A percentile compares a stretch with the other conserved stretches of the same genome.
Conservation (phyloP, 1,139 yeast genomes). For the Zhuliangozyma parablackwelliae region DNA sequence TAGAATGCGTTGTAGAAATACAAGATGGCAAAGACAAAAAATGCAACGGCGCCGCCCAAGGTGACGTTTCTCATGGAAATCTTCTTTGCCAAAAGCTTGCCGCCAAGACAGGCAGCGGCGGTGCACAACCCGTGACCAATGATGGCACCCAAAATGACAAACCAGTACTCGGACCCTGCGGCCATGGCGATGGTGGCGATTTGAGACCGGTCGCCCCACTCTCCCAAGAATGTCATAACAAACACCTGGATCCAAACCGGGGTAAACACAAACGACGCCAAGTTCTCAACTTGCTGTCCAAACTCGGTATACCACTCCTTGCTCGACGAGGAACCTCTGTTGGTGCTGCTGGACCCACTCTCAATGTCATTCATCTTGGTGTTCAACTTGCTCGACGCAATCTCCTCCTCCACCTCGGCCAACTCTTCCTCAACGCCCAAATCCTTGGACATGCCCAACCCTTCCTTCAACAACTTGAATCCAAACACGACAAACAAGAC, state of each 20-base stretch:
- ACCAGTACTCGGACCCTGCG: constrained; percentile 91
- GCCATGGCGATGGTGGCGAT: constrained; percentile 99
- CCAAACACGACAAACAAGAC: constrained; percentile 81
- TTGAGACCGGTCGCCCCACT: constrained; percentile 99
- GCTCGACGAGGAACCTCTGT: background rate
- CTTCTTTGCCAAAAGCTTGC: constrained; percentile 81
- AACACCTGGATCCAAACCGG: constrained; percentile 95
- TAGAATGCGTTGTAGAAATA: constrained; percentile 68
- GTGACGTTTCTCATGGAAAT: constrained; percentile 91
- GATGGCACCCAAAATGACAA: constrained; percentile 83
- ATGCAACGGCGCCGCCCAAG: constrained; percentile 83
- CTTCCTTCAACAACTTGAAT: constrained; percentile 69
- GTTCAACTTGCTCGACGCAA: constrained; percentile 60
- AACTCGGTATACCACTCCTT: constrained; percentile 22
- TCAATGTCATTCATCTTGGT: constrained; percentile 52
- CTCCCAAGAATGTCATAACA: constrained; percentile 94
- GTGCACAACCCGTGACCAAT: constrained; percentile 92
- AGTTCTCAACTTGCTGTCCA: constrained; percentile 39
- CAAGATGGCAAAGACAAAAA: constrained; percentile 73
- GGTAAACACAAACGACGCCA: constrained; percentile 64
- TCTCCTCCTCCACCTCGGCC: constrained; percentile 95
- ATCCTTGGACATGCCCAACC: constrained; percentile 72
- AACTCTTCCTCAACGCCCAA: constrained; percentile 91
- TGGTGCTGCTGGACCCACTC: constrained; percentile 33
- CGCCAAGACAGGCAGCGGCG: constrained; percentile 89